Evolutionary conservation across 177 flowering plant genomes (phyloP), one percentile per base, ranked within the genome.

Genomic region (Tripterygium wilfordii): DNA sequence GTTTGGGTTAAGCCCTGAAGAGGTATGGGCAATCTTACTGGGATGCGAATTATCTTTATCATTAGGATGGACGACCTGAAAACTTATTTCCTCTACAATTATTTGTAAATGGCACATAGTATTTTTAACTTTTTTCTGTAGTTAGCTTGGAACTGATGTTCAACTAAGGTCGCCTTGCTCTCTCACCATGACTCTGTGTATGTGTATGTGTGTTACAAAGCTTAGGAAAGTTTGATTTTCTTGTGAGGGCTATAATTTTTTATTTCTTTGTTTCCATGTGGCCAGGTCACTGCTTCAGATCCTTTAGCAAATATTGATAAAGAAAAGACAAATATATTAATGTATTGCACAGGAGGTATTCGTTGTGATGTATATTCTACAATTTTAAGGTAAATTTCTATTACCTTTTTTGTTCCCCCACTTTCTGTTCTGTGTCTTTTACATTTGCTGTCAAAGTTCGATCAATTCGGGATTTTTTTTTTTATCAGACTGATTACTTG

Each of bases 271-370:
- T 32, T 36, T 37, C 10, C 56, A 42, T 23, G 19, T 25, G 25
- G 57, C 38, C 77, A 83, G 88, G 61, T 39, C 10, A 49, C 14
- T 56, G 53, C 56, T 47, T 66, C 80, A 48, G 96, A 92, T 72
- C 98, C 94, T 49, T 63, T 88, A 57, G 62, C 72, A 30, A 49
- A 58, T 40, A 78, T 72, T 49, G 91, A 88, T 47, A 88, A 80
- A 75, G 87, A 80, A 54, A 70, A 61, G 27, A 85, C 94, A 20
- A 79, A 85, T 51, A 63, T 92, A 36, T 57, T 92, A 67, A 92
- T 92, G 98, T 92, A 92, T 58, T 92, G 98, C 58, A 88, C 96
- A 0, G 98, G 98, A 58, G 96, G 98, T 18, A 92, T 92, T 48
- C 86, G 96, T 3, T 88, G 98, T 52, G 96, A 92, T 51, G 83